Evolutionary conservation across 129 eudicot species (phyloP), one percentile per base, ranked within the genome.

Genomic region (Flaveria brownii): DNA sequence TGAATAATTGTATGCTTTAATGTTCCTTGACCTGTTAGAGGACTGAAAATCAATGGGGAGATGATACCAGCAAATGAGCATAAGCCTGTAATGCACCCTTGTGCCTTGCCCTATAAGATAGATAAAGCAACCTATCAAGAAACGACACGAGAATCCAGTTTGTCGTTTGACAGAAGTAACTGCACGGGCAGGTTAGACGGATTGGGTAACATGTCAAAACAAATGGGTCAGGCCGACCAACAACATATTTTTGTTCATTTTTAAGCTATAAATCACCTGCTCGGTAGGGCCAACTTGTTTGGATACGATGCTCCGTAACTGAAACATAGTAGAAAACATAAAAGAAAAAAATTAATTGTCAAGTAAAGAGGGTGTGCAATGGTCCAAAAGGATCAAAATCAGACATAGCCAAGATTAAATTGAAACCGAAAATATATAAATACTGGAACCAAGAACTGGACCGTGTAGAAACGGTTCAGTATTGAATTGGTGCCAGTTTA

Each of bases 231-330:
- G 33, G 26, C 49, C 4, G 23, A 62, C 22, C 43, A 61, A 60
- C 60, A 10, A 28, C 30, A 28, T 2, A 28, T 28, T 28, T 28
- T 28, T 28, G 30, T 28, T 2, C 9, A 9, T 6, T 62, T 15
- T 16, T 36, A 33, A 36, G 70, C 1, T 39, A 52, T 23, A 49
- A 39, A 17, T 52, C 65, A 89, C 96, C 97, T 92, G 98, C 76
- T 92, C 94, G n/a, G 68, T 80, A 5, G 94, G 93, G 59, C 98
- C 96, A 77, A 84, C 88, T 88, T 89, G 96, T 76, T 92, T 92
- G 72, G 98, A 92, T 47, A 87, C 89, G 75, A 92, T 92, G 83
- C 93, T 89, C 6, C 91, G 78, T 52, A 92, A 75, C 94, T 92
- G 89, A 74, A 86, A 75, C 5, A 63, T 15, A 6, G 36, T 46